These are phyloP conservation scores for Phaeophleospora eucalypticola DNA, from an alignment of 2,329 filamentous ascomycete genomes.

Conservation along the genomic window DNA sequence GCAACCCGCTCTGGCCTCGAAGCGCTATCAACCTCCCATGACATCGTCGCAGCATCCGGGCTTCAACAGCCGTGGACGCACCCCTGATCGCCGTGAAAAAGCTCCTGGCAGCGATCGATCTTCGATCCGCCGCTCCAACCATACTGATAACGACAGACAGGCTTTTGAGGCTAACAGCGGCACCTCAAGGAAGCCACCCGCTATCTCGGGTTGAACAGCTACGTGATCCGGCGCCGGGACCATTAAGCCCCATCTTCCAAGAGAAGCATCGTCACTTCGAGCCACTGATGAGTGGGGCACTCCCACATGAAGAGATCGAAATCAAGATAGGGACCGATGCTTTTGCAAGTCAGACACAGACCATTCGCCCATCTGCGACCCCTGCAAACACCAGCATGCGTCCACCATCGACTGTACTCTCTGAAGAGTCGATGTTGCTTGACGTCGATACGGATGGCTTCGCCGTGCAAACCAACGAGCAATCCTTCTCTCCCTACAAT, in stretches of 20 bases:
- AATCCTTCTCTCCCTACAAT: no score
- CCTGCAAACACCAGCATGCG: constrained; percentile 21
- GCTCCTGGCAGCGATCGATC: background rate
- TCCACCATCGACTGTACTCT: constrained; percentile 24
- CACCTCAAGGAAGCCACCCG: no score
- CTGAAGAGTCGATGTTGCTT: constrained; percentile 32
- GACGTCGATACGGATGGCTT: constrained; percentile 24
- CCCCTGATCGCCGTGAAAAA: background rate
- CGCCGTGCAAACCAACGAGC: constrained; percentile 8
- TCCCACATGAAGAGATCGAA: constrained; percentile 20
- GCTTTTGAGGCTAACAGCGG: background rate
- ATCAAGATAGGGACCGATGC: constrained; percentile 33
- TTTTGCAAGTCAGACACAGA: constrained; percentile 26
- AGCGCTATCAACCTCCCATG: constrained; percentile 1
- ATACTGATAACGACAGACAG: background rate
- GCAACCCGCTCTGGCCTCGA: constrained; percentile 8
- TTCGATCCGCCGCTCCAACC: background rate
- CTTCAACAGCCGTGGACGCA: background rate
- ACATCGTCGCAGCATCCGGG: background rate
- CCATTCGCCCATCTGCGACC: constrained; percentile 14
- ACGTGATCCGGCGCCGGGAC: constrained; percentile 9
- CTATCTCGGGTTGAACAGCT: constrained; percentile 13
- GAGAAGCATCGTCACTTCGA: constrained; percentile 9
- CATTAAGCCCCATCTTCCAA: background rate
- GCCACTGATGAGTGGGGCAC: constrained; percentile 26